Evolutionary conservation across 768 basidiomycete genomes (phyloP).

Genomic region (Tylopilus intermedius): DNA sequence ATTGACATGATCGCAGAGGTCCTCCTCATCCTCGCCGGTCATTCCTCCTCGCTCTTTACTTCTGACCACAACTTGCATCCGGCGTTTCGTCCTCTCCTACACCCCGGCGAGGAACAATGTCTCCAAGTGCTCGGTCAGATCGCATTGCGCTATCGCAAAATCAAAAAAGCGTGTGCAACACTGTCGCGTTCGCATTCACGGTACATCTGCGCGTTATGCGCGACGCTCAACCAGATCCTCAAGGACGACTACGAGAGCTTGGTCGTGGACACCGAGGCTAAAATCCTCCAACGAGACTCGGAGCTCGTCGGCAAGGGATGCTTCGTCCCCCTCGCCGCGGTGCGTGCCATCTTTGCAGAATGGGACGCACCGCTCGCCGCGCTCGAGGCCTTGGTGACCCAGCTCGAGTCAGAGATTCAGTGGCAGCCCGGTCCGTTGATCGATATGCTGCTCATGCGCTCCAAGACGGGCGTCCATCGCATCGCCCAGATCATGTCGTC

Average conservation of each 20-base stretch:
- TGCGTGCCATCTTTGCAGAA: constrained; percentile 77
- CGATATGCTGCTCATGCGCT: constrained; percentile 67
- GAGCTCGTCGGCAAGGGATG: constrained; percentile 73
- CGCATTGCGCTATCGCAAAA: constrained; percentile 68
- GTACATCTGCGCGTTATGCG: constrained; percentile 75
- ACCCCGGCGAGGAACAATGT: constrained; percentile 84
- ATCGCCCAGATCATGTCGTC: constrained; percentile 66
- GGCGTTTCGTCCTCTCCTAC: constrained; percentile 65
- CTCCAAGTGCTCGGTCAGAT: constrained; percentile 75
- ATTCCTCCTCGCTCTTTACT: constrained; percentile 80
- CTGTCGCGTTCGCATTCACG: constrained; percentile 60
- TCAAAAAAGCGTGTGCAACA: constrained; percentile 51
- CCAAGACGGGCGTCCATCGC: constrained; percentile 74
- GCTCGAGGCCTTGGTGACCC: constrained; percentile 58
- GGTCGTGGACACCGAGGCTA: constrained; percentile 76
- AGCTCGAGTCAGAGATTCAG: constrained; percentile 47
- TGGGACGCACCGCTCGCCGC: constrained; percentile 87
- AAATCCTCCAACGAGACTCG: constrained; percentile 69
- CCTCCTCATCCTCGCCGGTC: constrained; percentile 80
- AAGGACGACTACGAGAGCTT: constrained; percentile 76
- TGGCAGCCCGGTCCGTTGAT: constrained; percentile 75
- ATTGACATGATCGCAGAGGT: constrained; percentile 69
- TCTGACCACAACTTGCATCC: constrained; percentile 54
- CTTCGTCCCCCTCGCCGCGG: constrained; percentile 80
- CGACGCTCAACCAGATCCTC: constrained; percentile 67